Base-by-base conservation (phyloP, 2,329 filamentous ascomycete species). In the Paraphoma chrysanthemicola region DNA sequence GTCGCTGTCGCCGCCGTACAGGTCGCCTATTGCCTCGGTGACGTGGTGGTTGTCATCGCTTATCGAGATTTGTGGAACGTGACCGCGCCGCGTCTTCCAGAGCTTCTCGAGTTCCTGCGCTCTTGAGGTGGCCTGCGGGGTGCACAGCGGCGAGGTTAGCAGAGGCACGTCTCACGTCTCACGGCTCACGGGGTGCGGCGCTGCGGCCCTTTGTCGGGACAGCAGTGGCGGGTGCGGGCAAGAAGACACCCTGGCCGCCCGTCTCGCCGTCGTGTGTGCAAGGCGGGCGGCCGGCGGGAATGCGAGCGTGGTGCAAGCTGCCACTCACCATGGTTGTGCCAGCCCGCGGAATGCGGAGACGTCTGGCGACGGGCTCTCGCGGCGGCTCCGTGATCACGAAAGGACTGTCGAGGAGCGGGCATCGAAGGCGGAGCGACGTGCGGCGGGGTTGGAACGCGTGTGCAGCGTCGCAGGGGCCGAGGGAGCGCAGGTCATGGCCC, bases 11-110 rank as follows among this genome's bases (percentile, higher is more conserved):
- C 92, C 90, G 70, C 90, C 91, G 78, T 97, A 97, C 78, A 96
- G 86, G 69, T 93, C 93, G 50, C 92, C 92, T 77, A 97, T 96
- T 57, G 92, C 90, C 77, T 97, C 93, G 54, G 93, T 97, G 74
- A 97, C 92, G 85, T 97, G 93, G 79, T 97, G 92, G 79, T 86
- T 92, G 59, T 93, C 90, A 79, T 97, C 93, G 77, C 91, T 95
- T 76, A 96, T 89, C 67, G 86, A 88, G 59, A 88, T 80, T 66
- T 88, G 84, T 60, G 86, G 81, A 64, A 79, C 79, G 79, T 88
- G 86, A 64, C 85, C 84, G 70, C 83, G 81, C 60, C 83, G 80
- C 67, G 79, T 77, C 66, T 83, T 78, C 77, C 83, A 83, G 71
- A 74, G 56, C 42, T 77, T 75, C 64, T 82, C 80, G 54, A 81